Conservation (phyloP, 2,329 filamentous ascomycete genomes). For the Claviceps sp. region DNA sequence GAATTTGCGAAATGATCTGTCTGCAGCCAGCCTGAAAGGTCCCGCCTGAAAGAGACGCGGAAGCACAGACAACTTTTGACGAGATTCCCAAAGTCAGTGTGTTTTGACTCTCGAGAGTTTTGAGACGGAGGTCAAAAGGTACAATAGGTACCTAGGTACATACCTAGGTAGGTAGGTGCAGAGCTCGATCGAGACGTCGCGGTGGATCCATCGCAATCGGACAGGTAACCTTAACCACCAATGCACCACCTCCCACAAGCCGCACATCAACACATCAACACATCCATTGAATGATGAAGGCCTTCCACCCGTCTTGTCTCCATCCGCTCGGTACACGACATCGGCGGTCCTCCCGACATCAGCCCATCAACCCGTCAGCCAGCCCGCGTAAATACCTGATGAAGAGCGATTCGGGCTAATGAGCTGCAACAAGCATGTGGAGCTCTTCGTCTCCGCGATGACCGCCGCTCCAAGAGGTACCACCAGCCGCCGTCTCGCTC, state of each 20-base stretch:
- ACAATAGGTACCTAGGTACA: no score
- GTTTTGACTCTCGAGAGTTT: not conserved
- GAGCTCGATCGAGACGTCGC: conserved; percentile 1
- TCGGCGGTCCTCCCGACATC: not conserved
- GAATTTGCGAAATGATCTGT: not conserved
- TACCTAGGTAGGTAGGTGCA: no score
- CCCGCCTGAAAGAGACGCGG: not conserved
- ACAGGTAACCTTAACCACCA: not conserved
- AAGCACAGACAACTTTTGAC: not conserved
- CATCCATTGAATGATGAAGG: not conserved
- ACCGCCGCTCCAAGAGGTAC: no score
- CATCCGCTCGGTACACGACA: not conserved
- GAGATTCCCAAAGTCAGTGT: not conserved
- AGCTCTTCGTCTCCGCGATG: not conserved
- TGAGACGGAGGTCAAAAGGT: not conserved
- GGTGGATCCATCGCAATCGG: not conserved
- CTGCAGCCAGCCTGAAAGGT: not conserved
- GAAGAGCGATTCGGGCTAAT: not conserved
- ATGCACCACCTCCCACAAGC: no score
- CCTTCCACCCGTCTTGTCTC: not conserved
- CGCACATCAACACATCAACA: not conserved
- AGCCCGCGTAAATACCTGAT: not conserved
- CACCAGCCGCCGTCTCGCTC: no score
- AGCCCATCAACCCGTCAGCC: not conserved
- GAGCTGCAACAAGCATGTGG: not conserved